Evolutionary conservation across 345 rosid genomes (phyloP).

Genomic region (Salix arbutifolia): DNA sequence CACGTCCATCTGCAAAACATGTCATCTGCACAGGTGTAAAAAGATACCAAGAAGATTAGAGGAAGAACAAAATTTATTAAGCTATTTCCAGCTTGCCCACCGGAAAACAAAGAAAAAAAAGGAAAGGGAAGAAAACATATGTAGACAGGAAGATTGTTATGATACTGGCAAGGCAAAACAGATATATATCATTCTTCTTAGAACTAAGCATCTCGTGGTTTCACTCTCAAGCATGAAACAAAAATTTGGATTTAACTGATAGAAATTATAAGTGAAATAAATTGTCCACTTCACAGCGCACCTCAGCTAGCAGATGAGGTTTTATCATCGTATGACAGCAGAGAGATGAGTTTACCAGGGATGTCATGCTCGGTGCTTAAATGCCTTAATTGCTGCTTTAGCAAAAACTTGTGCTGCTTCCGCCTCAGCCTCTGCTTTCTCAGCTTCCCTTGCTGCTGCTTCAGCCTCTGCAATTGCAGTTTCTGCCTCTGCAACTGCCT

Average conservation of each 20-base stretch:
- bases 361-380: conserved; percentile 42
- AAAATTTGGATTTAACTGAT: not conserved
- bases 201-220: not conserved
- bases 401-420: conserved; percentile 87
- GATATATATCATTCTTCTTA: not conserved
- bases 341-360: conserved; percentile 40
- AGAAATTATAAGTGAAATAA: not conserved
- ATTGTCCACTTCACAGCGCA: not conserved
- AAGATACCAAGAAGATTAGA: not conserved
- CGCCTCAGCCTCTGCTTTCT: conserved; percentile 91
- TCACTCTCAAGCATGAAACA: not conserved
- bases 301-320: not conserved
- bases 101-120: not conserved
- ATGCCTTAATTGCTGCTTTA: conserved; percentile 74
- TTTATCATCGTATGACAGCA: not conserved
- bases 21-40: conserved; percentile 35
- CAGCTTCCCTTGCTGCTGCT: conserved; percentile 94
- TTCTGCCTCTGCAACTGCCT: conserved; percentile 94
- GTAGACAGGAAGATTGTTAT: no score
- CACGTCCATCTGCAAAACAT: conserved; percentile 1
- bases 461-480: conserved; percentile 91
- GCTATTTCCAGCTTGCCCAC: not conserved
- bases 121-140: not conserved
- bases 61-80: not conserved
- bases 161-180: not conserved